Percentiles rank a stretch among this genome's conserved stretches.
phyloP scores from a whole-genome alignment of 1,284 basidiomycete species.

The Ganoderma leucocontextum region DNA sequence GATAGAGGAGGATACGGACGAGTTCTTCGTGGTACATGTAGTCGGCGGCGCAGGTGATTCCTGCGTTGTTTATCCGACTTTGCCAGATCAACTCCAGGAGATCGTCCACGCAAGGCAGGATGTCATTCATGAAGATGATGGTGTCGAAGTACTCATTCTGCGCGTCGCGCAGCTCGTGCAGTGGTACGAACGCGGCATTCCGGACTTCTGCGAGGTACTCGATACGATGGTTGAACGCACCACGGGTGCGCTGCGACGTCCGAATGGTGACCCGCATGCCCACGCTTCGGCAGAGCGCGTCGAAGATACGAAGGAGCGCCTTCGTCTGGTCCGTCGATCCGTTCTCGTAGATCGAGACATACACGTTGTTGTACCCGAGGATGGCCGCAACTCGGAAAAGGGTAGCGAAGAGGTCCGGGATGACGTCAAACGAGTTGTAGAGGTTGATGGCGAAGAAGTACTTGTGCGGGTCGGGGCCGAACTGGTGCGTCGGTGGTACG shows the following conservation, averaged over 20 bases:
- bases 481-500: constrained; percentile 48
- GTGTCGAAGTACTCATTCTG: constrained; percentile 93
- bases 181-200: constrained; percentile 91
- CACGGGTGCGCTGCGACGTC: constrained; percentile 88
- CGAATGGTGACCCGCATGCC: constrained; percentile 92
- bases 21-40: constrained; percentile 98
- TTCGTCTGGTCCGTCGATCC: constrained; percentile 97
- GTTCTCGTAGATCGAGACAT: constrained; percentile 97
- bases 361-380: constrained; percentile 95
- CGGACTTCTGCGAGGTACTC: constrained; percentile 98
- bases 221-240: constrained; percentile 97
- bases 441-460: constrained; percentile 99
- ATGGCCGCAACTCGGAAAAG: constrained; percentile 91
- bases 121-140: constrained; percentile 98
- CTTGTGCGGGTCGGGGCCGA: constrained; percentile 79
- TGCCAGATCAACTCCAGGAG: constrained; percentile 97
- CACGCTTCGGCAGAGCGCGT: constrained; percentile 86
- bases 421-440: constrained; percentile 97
- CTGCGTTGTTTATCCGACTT: constrained; percentile 89
- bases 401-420: constrained; percentile 95
- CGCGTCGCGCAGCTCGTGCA: constrained; percentile 90
- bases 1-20: constrained; percentile 49
- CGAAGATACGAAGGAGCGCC: constrained; percentile 91
- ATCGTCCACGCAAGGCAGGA: constrained; percentile 95
- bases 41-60: constrained; percentile 95